Evolutionary conservation across 345 rosid species (phyloP), one percentile per base, ranked within the genome.

Genomic region (Brassica nigra): DNA sequence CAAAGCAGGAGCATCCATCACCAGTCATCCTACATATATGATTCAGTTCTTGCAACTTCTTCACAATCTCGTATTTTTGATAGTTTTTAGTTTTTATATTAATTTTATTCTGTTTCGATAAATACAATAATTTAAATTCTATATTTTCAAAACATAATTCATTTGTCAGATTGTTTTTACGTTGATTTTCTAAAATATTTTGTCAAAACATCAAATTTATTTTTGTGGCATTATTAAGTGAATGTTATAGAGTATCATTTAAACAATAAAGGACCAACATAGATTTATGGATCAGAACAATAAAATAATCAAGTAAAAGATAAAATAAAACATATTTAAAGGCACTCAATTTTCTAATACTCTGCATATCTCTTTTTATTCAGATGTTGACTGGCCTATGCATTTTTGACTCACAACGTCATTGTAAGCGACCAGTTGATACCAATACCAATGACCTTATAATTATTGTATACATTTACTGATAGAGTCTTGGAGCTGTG

Each of bases 1-100:
- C n/a, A 89, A 64, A 16, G 91, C 52, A 42, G 52, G 52, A 42
- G 52, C 52, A 42, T 42, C 52, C 52, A 42, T 42, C 52, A 42
- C n/a, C 52, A 42, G 52, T 42, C 52, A 42, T 42, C 52, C 52
- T 42, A 42, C 14, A 42, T 42, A 42, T 11, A 42, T 42, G 52
- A 14, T 42, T 42, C 52, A 42, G n/a, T 42, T 42, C 52, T 11
- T 42, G 44, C 10, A 37, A 37, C 44, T 37, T 37, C 44, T 37
- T 37, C 44, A 37, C 44, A 37, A 37, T 8, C 52, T 42, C 52
- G n/a, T 42, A 42, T 14, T 42, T 42, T 31, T 23, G 27, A 44
- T 11, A 44, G 54, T 12, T 44, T 44, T 44, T 44, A 44, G 12
- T 36, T 6, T 1, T 8, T 36, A 36, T 12, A 12, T 12, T 44